Base-by-base conservation (phyloP, 768 basidiomycete genomes). In the Arthromyces matolae region DNA sequence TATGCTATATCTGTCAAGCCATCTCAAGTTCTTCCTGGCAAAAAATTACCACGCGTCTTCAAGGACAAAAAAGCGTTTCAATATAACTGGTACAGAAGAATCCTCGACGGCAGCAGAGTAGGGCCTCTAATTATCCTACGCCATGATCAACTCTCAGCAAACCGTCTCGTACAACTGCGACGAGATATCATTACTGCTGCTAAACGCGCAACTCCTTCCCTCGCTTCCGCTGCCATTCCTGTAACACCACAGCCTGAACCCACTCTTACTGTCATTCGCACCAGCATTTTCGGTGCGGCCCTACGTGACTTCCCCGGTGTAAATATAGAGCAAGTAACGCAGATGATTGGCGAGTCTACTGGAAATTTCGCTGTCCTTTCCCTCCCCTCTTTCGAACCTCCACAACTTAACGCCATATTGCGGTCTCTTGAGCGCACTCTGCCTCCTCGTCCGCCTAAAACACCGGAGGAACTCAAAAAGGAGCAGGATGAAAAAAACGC, bases 221-320 rank as follows among this genome's bases (percentile, higher is more conserved):
- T 68, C 20, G 56, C 64, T 5, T 64, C 66, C 19, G 58, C 53
- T 18, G 59, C 59, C 18, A 60, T 63, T 33, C 59, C 58, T 29
- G 59, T 60, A 10, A 60, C 62, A 23, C 60, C 58, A 23, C 32
- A 25, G 25, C 52, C 56, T 25, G 64, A 62, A 18, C 83, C 85
- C 8, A 73, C 72, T 29, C 75, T 93, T 59, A 83, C 81, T 39
- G 66, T 89, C 58, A 78, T 92, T 47, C 81, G 84, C 36, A 86
- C 90, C 8, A 80, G 85, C 53, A 78, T 93, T 42, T 84, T 93
- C 56, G 86, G 89, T 28, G 88, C 86, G 47, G 81, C 86, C 1
- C 66, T 90, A 19, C 79, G 89, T 32, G 79, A 86, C 59, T 72
- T 73, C 52, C 66, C 75, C 0, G 70, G 75, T 36, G 54, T 86